Conservation (phyloP, 345 rosid genomes). For the Euphorbia peplus region DNA sequence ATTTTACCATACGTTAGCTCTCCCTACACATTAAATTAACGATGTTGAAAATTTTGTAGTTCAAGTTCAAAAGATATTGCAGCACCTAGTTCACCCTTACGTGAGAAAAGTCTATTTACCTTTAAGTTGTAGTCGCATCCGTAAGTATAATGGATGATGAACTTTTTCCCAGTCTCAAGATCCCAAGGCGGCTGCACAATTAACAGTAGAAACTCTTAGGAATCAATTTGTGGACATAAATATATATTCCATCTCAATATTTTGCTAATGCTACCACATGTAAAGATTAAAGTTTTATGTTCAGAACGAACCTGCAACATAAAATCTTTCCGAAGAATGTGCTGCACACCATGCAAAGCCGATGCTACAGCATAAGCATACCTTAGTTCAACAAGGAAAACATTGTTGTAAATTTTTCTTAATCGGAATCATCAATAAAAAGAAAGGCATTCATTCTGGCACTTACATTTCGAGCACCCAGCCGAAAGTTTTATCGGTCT, state of each 20-base stretch:
- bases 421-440: background rate
- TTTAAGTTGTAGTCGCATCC: constrained; percentile 87
- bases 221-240: constrained; percentile 7
- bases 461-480: constrained; percentile 99
- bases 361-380: constrained; percentile 97
- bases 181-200: constrained; percentile 94
- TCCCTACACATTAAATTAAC: constrained; percentile 41
- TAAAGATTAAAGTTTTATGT: background rate
- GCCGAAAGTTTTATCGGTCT: constrained; percentile 86
- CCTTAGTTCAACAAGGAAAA: constrained; percentile 42
- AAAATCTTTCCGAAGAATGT: constrained; percentile 79
- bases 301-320: constrained; percentile 81
- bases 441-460: background rate
- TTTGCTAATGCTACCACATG: background rate
- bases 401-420: background rate
- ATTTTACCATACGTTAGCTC: constrained; percentile 76
- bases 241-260: background rate
- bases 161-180: constrained; percentile 46
- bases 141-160: constrained; percentile 89
- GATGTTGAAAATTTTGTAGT: background rate
- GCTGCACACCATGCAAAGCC: constrained; percentile 85
- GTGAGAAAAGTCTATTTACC: constrained; percentile 35
- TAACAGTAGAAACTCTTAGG: background rate
- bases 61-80: background rate
- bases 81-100: background rate